phyloP scores from a whole-genome alignment of 805 yeast genomes.

The Ogataea neopini region DNA sequence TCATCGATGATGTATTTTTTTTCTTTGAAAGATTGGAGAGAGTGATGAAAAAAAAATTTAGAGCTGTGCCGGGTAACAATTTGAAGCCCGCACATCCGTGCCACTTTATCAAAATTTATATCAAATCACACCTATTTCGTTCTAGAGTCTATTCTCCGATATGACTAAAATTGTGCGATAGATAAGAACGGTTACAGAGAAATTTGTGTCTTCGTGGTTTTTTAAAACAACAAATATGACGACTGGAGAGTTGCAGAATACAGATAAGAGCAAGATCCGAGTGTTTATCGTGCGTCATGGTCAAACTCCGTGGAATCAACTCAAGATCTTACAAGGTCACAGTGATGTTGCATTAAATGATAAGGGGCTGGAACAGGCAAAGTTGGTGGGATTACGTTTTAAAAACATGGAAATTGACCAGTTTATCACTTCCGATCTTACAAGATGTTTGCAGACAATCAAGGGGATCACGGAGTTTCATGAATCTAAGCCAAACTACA shows the following conservation, averaged over 20 bases:
- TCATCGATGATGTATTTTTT: not conserved
- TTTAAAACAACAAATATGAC: conserved; percentile 19
- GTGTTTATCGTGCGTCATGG: conserved; percentile 79
- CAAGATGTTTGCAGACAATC: conserved; percentile 63
- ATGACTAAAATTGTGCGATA: not conserved
- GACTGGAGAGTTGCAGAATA: conserved; percentile 21
- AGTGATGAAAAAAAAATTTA: not conserved
- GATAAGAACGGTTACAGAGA: not conserved
- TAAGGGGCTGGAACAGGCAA: conserved; percentile 63
- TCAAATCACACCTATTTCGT: not conserved
- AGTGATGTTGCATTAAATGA: conserved; percentile 62
- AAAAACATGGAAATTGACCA: conserved; percentile 44
- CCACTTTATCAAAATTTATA: not conserved
- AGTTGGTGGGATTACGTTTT: conserved; percentile 48
- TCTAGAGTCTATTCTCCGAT: not conserved
- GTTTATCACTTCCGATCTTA: conserved; percentile 52
- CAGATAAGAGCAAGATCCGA: conserved; percentile 22
- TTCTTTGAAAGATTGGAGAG: not conserved
- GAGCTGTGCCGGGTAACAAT: conserved; percentile 3
- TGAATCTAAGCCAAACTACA: conserved; percentile 17
- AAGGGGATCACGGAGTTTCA: conserved; percentile 39
- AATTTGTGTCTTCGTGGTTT: not conserved
- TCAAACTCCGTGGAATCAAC: conserved; percentile 71
- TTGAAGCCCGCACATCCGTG: not conserved
- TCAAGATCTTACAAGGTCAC: conserved; percentile 80